A percentile compares a stretch with the other conserved stretches of the same genome.
Evolutionary conservation across 345 rosid species (phyloP).

Genomic region (Melastoma malabathricum): DNA sequence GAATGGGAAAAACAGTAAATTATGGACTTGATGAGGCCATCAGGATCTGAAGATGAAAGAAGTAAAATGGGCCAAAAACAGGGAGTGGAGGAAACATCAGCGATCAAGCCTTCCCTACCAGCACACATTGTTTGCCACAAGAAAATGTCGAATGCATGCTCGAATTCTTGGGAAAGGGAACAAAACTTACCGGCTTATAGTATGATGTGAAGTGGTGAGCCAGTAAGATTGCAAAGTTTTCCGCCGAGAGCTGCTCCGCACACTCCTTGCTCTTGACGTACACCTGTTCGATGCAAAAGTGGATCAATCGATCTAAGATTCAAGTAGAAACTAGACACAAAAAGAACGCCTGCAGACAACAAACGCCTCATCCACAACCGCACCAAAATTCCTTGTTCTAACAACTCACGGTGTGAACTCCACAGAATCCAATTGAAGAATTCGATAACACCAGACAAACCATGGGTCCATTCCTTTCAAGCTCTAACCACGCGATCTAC

Average conservation of each 20-base stretch:
- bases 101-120: no score
- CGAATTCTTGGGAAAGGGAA: neutral
- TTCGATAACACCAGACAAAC: neutral
- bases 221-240: slow-evolving; percentile 65
- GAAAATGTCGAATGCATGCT: neutral
- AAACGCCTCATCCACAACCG: no score
- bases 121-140: neutral
- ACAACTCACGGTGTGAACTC: neutral
- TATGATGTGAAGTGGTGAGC: slow-evolving; percentile 68
- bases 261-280: slow-evolving; percentile 86
- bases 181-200: slow-evolving; percentile 51
- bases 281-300: slow-evolving; percentile 28
- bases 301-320: no score
- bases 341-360: no score
- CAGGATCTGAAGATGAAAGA: no score
- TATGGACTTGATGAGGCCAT: no score
- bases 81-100: no score
- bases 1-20: no score
- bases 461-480: neutral
- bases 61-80: no score
- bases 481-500: no score
- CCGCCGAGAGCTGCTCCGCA: slow-evolving; percentile 48
- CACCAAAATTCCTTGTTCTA: no score
- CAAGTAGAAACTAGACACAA: neutral
- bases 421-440: neutral